These are phyloP conservation scores for Saturnispora dispora DNA, from an alignment of 805 yeast genomes.

Conservation along the genomic window DNA sequence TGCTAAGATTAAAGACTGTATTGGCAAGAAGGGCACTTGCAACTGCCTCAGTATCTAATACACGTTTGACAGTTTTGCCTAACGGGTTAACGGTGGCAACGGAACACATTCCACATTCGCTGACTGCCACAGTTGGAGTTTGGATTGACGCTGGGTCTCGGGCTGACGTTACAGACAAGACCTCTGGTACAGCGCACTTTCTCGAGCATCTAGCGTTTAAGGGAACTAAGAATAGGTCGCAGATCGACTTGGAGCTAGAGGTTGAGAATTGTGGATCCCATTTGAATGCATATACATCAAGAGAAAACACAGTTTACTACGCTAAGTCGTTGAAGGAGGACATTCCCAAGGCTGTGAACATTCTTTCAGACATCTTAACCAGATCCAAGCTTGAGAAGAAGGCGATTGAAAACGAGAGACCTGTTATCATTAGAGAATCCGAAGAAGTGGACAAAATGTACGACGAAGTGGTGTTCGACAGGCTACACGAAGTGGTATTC, in stretches of 20 bases:
- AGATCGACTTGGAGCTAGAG: constrained; percentile 78
- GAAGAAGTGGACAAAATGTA: constrained; percentile 98
- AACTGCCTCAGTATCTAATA: constrained; percentile 29
- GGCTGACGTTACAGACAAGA: constrained; percentile 75
- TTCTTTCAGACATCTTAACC: constrained; percentile 82
- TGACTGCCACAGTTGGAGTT: constrained; percentile 95
- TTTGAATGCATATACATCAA: constrained; percentile 94
- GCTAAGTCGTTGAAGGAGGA: constrained; percentile 80
- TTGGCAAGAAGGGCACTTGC: constrained; percentile 2
- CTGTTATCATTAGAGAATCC: constrained; percentile 90
- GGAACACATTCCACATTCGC: constrained; percentile 75
- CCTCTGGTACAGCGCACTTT: constrained; percentile 94
- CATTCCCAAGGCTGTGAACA: constrained; percentile 78
- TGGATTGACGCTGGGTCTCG: constrained; percentile 99
- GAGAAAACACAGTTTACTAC: constrained; percentile 95
- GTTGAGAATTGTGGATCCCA: constrained; percentile 96
- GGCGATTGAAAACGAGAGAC: constrained; percentile 93
- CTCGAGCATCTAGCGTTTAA: constrained; percentile 94
- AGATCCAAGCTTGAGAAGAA: constrained; percentile 69
- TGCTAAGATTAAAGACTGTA: not conserved
- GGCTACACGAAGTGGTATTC: constrained; percentile 86
- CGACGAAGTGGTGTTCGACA: constrained; percentile 97
- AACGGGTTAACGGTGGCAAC: constrained; percentile 95
- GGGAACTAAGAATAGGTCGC: constrained; percentile 79
- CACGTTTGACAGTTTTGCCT: constrained; percentile 64